phyloP scores from a whole-genome alignment of 2,329 filamentous ascomycete species.

The Diaporthe citriasiana region DNA sequence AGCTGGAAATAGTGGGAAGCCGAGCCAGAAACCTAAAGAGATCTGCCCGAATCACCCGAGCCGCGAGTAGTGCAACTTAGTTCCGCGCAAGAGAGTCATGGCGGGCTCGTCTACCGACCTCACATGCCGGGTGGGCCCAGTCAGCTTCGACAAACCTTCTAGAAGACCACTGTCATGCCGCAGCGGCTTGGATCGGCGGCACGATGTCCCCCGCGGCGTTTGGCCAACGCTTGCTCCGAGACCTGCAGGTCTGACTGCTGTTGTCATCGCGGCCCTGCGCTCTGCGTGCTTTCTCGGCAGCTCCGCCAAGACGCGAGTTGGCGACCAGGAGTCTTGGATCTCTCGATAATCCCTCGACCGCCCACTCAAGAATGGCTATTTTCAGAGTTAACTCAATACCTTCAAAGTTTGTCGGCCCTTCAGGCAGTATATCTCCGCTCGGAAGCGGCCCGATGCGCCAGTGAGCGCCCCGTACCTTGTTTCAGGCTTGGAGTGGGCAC shows the following conservation, averaged over 20 bases:
- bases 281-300: conserved; percentile 16
- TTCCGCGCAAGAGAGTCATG: not conserved
- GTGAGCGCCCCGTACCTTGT: not conserved
- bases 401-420: not conserved
- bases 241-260: not conserved
- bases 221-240: not conserved
- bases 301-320: conserved; percentile 33
- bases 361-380: not conserved
- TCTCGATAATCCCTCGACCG: conserved; percentile 13
- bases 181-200: not conserved
- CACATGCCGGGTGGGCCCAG: not conserved
- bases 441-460: not conserved
- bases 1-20: not conserved
- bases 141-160: not conserved
- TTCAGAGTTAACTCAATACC: not conserved
- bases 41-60: conserved; percentile 2
- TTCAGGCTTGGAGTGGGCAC: not conserved
- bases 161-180: not conserved
- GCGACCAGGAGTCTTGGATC: conserved; percentile 2
- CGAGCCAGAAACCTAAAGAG: not conserved
- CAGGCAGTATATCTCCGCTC: not conserved
- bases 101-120: not conserved
- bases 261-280: no score
- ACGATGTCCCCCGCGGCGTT: not conserved
- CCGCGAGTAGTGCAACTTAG: not conserved